Base-by-base conservation (phyloP, 225 moss, liverwort and hornwort genomes). In the Bryum argenteum region DNA sequence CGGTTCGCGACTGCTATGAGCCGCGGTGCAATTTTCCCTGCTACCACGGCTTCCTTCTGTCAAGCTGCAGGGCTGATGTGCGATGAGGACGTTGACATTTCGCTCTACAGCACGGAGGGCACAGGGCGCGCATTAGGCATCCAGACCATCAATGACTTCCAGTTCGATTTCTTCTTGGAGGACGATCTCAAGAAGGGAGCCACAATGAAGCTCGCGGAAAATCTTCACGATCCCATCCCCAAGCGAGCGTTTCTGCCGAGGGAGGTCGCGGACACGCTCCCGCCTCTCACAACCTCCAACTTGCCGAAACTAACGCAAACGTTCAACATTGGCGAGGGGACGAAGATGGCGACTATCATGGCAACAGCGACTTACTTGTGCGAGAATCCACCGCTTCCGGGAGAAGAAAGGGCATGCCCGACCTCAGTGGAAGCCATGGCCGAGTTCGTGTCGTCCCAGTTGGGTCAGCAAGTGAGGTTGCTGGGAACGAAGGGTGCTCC, bases 81-180 rank as follows among this genome's bases (percentile, higher is more conserved):
- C 63, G 74, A 82, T 50, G 71, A 82, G 18, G 66, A 82, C 38
- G 15, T 82, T 5, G 71, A 57, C 9, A 75, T 82, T 24, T 55
- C 66, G 14, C n/a, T 51, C 11, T 82, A 82, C 52, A 48, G 63
- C 13, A 60, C 38, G 21, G 58, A 58, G 54, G 39, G 23, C 56
- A 54, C 70, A 48, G 65, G 52, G 38, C 70, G 71, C 42, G 56
- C 78, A 70, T 41, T 50, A 14, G 62, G 62, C 21, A 75, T 79
- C 71, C 48, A 75, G 48, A 75, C 82, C n/a, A 78, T 82, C 11
- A 79, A 82, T 65, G 78, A 79, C 66, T 82, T 82, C 10, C 82
- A 82, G 33, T 67, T 71, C 24, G 78, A 82, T 48, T 82, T 82
- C 63, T 82, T 82, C 23, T 55, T 82, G 55, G 82, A 82, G 61